Evolutionary conservation across 192 early-diverging fungal genomes (phyloP).

Genomic region (Kickxella alabastrina): DNA sequence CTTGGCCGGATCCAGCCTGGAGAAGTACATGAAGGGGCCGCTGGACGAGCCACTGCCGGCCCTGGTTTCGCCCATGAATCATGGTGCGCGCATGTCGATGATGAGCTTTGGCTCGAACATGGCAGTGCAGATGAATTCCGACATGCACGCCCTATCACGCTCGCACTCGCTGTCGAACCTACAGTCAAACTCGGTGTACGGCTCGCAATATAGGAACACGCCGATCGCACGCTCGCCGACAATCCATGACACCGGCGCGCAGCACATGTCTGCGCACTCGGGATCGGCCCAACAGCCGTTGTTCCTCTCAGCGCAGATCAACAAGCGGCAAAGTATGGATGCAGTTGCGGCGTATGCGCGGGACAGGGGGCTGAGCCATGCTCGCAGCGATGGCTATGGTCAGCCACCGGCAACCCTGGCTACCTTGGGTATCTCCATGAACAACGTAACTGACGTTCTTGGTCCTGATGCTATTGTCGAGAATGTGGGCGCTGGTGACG

Average conservation of each 20-base stretch:
- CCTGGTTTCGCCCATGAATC: slow-evolving; percentile 13
- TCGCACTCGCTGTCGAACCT: slow-evolving; percentile 41
- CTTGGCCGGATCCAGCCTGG: slow-evolving; percentile 4
- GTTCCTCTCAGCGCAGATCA: slow-evolving; percentile 9
- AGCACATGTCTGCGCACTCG: slow-evolving; percentile 13
- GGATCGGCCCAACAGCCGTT: slow-evolving; percentile 20
- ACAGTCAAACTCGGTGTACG: slow-evolving; percentile 23
- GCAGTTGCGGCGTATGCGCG: slow-evolving; percentile 12
- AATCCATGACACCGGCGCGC: slow-evolving; percentile 11
- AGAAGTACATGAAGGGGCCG: slow-evolving; percentile 19
- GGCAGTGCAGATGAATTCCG: slow-evolving; percentile 29
- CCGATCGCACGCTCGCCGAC: slow-evolving; percentile 28
- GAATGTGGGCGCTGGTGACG: not conserved
- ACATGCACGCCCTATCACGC: slow-evolving; percentile 12
- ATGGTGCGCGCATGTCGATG: slow-evolving; percentile 30
- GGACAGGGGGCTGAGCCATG: slow-evolving; percentile 1
- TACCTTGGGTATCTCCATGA: not conserved
- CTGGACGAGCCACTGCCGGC: slow-evolving; percentile 23
- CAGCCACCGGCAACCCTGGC: not conserved
- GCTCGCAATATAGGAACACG: slow-evolving; percentile 10
- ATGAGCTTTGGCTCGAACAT: slow-evolving; percentile 44
- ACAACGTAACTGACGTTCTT: not conserved
- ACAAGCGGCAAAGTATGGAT: slow-evolving; percentile 31
- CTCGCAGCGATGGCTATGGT: not conserved
- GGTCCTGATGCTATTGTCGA: no score